A percentile compares a stretch with the other conserved stretches of the same genome.
phyloP scores from a whole-genome alignment of 331 rosid species.

The Telfairia occidentalis region DNA sequence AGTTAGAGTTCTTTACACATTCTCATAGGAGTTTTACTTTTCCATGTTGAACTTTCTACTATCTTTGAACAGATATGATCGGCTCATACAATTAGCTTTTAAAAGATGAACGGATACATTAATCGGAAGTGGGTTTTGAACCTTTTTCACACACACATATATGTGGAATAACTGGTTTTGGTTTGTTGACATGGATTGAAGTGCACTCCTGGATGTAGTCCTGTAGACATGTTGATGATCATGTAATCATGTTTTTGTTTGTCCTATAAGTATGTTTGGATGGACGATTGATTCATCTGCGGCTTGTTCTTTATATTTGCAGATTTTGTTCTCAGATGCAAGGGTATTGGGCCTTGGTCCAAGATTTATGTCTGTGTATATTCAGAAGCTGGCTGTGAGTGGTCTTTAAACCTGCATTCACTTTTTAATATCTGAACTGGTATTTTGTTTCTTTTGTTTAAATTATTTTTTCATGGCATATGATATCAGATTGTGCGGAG shows the following conservation, averaged over 20 bases:
- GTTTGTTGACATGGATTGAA: background rate
- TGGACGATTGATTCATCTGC: background rate
- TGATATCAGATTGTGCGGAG: slow-evolving; percentile 64
- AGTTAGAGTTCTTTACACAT: background rate
- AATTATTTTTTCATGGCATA: background rate
- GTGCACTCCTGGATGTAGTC: background rate
- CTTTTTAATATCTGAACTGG: background rate
- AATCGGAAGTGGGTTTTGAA: too few species aligned
- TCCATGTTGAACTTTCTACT: background rate
- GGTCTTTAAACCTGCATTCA: background rate
- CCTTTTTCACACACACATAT: too few species aligned
- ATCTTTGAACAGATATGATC: background rate
- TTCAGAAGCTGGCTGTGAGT: slow-evolving; percentile 56
- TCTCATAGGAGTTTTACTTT: background rate
- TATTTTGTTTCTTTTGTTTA: background rate
- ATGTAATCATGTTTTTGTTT: background rate
- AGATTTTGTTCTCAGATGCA: slow-evolving; percentile 71
- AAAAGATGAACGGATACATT: background rate
- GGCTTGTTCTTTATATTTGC: slow-evolving; percentile 13
- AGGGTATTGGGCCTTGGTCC: slow-evolving; percentile 87
- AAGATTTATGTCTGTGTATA: slow-evolving; percentile 76
- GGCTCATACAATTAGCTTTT: background rate
- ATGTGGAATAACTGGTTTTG: background rate
- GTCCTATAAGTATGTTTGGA: background rate
- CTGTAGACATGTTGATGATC: background rate